phyloP scores from a whole-genome alignment of 768 basidiomycete genomes.

The Cyathus striatus region DNA sequence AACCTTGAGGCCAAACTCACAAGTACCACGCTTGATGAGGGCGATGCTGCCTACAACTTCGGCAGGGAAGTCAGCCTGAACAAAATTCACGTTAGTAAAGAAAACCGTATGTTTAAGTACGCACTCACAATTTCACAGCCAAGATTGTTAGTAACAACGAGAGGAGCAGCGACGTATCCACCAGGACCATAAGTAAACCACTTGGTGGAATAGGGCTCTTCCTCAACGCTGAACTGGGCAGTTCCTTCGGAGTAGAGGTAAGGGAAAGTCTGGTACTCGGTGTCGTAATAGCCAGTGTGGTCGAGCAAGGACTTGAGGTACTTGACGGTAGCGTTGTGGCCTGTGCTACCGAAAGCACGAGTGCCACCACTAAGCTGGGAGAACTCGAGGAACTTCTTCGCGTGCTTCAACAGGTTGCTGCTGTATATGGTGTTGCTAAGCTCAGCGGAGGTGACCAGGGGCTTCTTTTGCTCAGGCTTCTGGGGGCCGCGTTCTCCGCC shows the following conservation, averaged over 20 bases:
- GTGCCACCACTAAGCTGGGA: slow-evolving; percentile 18
- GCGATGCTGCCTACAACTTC: slow-evolving; percentile 19
- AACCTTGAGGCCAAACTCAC: slow-evolving; percentile 20
- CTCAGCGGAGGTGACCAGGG: neutral
- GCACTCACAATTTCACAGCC: slow-evolving; percentile 18
- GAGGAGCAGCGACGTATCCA: slow-evolving; percentile 17
- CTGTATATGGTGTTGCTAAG: slow-evolving; percentile 5
- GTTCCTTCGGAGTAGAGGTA: slow-evolving; percentile 20
- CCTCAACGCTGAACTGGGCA: slow-evolving; percentile 12
- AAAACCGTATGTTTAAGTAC: neutral
- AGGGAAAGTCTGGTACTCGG: slow-evolving; percentile 19
- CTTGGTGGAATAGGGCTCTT: slow-evolving; percentile 7
- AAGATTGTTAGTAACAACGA: slow-evolving; percentile 16
- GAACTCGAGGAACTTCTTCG: slow-evolving; percentile 20
- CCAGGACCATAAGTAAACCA: slow-evolving; percentile 18
- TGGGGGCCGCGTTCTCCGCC: neutral
- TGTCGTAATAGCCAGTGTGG: slow-evolving; percentile 19
- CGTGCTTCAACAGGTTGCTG: slow-evolving; percentile 18
- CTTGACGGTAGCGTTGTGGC: slow-evolving; percentile 21
- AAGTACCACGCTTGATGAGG: slow-evolving; percentile 21
- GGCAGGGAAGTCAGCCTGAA: slow-evolving; percentile 16
- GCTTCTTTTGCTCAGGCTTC: neutral
- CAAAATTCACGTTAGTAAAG: neutral
- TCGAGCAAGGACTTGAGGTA: slow-evolving; percentile 23
- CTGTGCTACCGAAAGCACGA: slow-evolving; percentile 21